Percentiles rank a stretch among this genome's conserved stretches.
Conservation (phyloP, 2,329 filamentous ascomycete species). For the Cercospora nicotianae region DNA sequence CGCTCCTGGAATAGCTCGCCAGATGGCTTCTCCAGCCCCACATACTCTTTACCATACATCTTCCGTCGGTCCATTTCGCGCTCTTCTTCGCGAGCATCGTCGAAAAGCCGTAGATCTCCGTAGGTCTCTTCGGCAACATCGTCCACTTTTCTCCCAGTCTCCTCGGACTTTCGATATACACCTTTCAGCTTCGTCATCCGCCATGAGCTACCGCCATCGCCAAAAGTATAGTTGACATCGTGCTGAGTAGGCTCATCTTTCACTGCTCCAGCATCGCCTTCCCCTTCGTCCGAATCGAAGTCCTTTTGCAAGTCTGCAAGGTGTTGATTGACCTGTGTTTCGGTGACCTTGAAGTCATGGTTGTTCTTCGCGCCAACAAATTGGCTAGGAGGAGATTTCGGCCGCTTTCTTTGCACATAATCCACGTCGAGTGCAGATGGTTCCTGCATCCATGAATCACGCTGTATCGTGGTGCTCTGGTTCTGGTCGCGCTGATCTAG, state of each 20-base stretch:
- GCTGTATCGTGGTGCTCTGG: conserved; percentile 51
- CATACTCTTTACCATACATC: conserved; percentile 81
- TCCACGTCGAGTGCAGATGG: conserved; percentile 81
- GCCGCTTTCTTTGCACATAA: conserved; percentile 67
- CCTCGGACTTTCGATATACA: conserved; percentile 76
- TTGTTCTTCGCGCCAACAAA: conserved; percentile 55
- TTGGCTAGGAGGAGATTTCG: conserved; percentile 46
- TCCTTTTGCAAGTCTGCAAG: conserved; percentile 58
- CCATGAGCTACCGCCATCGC: conserved; percentile 88
- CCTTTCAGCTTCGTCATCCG: conserved; percentile 92
- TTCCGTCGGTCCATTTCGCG: conserved; percentile 81
- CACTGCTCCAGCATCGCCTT: conserved; percentile 46
- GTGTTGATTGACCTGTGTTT: conserved; percentile 77
- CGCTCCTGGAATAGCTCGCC: conserved; percentile 83
- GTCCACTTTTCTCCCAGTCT: conserved; percentile 70
- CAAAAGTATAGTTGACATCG: conserved; percentile 79
- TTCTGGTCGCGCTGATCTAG: conserved; percentile 46
- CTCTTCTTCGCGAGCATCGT: conserved; percentile 89
- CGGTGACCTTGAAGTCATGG: conserved; percentile 70
- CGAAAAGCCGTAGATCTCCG: conserved; percentile 78
- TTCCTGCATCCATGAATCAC: conserved; percentile 94
- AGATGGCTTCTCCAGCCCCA: conserved; percentile 80
- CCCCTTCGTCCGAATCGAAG: conserved; percentile 53
- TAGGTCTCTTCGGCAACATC: conserved; percentile 81
- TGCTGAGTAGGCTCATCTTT: conserved; percentile 56